These are phyloP conservation scores for Didymella exigua DNA, from an alignment of 2,329 filamentous ascomycete species.

Conservation along the genomic window DNA sequence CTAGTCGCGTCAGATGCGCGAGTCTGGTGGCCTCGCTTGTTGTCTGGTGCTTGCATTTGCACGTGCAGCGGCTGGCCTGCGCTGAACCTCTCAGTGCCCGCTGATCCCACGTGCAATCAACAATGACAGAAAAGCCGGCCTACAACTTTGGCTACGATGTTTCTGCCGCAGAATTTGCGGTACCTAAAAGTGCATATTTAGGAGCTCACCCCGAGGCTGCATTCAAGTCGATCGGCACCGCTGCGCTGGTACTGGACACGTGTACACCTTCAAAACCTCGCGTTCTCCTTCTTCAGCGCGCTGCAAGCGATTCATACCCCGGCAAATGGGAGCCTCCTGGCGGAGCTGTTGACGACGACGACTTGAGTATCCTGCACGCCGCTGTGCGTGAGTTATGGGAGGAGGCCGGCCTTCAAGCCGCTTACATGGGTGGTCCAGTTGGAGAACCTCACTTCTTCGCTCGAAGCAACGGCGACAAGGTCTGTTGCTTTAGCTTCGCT, in stretches of 20 bases:
- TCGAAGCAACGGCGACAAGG: constrained; percentile 3
- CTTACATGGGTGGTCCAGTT: constrained; percentile 24
- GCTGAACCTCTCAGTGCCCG: neutral
- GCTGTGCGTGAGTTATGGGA: constrained; percentile 58
- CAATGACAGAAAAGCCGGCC: neutral
- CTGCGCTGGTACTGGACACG: constrained; percentile 4
- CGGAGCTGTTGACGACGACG: constrained; percentile 54
- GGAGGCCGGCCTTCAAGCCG: constrained; percentile 52
- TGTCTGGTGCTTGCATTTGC: constrained; percentile 1
- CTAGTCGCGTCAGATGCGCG: neutral
- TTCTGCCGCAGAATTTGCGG: neutral
- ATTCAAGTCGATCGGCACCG: neutral
- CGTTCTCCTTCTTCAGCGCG: constrained; percentile 57
- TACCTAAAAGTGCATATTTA: constrained; percentile 4
- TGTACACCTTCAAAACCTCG: constrained; percentile 18
- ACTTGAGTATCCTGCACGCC: constrained; percentile 51
- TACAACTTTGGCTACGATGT: neutral
- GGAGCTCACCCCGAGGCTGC: neutral
- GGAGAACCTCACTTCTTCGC: constrained; percentile 13
- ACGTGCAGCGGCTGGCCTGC: neutral
- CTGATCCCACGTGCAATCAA: neutral
- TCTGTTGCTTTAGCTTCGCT: constrained; percentile 2
- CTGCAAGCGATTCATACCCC: constrained; percentile 54
- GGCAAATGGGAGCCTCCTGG: constrained; percentile 58
- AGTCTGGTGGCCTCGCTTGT: neutral